Base-by-base conservation (phyloP, 495 filamentous ascomycete species). In the Cetradonia linearis region DNA sequence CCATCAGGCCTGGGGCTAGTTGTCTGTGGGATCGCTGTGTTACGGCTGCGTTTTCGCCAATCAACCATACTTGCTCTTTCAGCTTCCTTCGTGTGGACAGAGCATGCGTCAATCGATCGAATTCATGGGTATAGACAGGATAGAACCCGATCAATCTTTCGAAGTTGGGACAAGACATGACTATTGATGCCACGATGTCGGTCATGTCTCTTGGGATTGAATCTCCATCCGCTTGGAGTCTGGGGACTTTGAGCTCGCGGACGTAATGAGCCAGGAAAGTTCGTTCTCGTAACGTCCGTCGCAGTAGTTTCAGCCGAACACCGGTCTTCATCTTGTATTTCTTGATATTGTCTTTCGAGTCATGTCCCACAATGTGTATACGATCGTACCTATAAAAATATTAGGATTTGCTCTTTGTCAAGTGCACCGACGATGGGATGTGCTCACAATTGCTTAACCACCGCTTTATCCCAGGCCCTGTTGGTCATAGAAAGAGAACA, bases 91-190 rank as follows among this genome's bases (percentile, higher is more conserved):
- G 76, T 2, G 88, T 90, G 2, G 89, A 89, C 47, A 96, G 71
- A 1, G 90, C 88, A 66, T 92, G 82, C 23, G 86, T 85, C 10
- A 91, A 69, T 42, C 87, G 84, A 66, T 87, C 84, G 63, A 86
- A 90, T 47, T 82, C 77, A 67, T 89, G 85, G 53, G 82, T 77
- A 67, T 89, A 90, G 9, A 80, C 74, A 9, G 85, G 79, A 66
- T 86, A 82, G 63, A 85, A 81, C 3, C 90, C 89, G 37, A 83
- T 70, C 20, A 95, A 72, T 46, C 80, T 76, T 67, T 95, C 88
- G 42, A 96, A 72, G 67, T 93, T 92, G 11, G 88, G 88, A 68
- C 90, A 95, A 6, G 85, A 82, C 85, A 91, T 91, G 33, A 95
- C 81, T 31, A 96, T 72, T 7, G 88, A 89, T 6, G 89, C 87